Evolutionary conservation across 495 filamentous ascomycete species (phyloP).

Genomic region (Entonaema liquescens): DNA sequence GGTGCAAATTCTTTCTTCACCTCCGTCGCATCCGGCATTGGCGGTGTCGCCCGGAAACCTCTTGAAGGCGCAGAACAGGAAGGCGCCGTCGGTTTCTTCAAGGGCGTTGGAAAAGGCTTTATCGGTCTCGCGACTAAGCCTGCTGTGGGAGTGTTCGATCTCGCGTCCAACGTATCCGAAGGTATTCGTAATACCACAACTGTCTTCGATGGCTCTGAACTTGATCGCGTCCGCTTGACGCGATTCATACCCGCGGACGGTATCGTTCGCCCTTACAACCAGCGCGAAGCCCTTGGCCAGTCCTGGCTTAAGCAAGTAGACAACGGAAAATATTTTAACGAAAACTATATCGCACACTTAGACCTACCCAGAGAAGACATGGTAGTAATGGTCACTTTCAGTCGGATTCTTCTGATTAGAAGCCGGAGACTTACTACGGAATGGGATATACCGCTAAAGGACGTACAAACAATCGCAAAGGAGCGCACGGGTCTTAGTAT

Average conservation of each 20-base stretch:
- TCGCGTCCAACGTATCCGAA: constrained; percentile 94
- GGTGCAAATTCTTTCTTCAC: constrained; percentile 94
- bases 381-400: constrained; percentile 94
- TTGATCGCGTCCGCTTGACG: constrained; percentile 91
- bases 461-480: constrained; percentile 96
- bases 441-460: constrained; percentile 95
- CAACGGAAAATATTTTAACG: constrained; percentile 96
- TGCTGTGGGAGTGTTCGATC: constrained; percentile 94
- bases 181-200: constrained; percentile 98
- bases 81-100: constrained; percentile 91
- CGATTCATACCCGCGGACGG: constrained; percentile 92
- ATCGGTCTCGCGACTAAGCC: constrained; percentile 94
- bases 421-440: constrained; percentile 83
- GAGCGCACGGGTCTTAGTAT: constrained; percentile 93
- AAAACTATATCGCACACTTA: constrained; percentile 95
- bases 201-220: constrained; percentile 92
- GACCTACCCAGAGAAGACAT: constrained; percentile 90
- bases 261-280: constrained; percentile 92
- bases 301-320: constrained; percentile 99
- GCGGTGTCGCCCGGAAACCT: constrained; percentile 90
- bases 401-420: constrained; percentile 88
- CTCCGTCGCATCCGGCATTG: constrained; percentile 91
- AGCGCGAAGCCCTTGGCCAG: constrained; percentile 95
- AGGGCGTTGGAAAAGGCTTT: constrained; percentile 95
- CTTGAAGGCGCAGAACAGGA: constrained; percentile 97